These are phyloP conservation scores for Chenopodium quinoa DNA, from an alignment of 148 eudicot species.

Conservation along the genomic window DNA sequence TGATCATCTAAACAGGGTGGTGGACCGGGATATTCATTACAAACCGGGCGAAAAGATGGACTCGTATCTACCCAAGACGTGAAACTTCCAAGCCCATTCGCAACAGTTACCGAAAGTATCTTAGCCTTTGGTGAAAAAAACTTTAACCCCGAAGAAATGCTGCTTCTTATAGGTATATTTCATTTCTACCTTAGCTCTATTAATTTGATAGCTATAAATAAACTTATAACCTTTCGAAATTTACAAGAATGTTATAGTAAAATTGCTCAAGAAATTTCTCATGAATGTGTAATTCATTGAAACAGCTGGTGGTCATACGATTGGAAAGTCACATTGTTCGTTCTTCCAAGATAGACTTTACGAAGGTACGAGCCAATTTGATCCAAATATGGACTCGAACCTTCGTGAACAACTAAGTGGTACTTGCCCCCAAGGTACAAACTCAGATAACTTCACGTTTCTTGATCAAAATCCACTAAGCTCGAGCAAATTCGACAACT, in stretches of 20 bases:
- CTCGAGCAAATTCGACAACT: conserved; percentile 28
- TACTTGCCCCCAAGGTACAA: conserved; percentile 19
- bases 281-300: too few relatives aligned
- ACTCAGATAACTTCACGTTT: conserved; percentile 17
- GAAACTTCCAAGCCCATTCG: conserved; percentile 27
- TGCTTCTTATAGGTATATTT: conserved; percentile 27
- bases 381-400: conserved; percentile 24
- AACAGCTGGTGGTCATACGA: conserved; percentile 43
- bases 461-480: conserved; percentile 22
- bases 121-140: conserved; percentile 16
- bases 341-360: conserved; percentile 37
- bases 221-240: too few relatives aligned
- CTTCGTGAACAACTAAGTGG: conserved; percentile 12
- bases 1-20: conserved; percentile 21
- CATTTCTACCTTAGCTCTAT: background rate
- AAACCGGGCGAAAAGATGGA: conserved; percentile 32
- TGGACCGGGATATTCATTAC: conserved; percentile 22
- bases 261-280: too few relatives aligned
- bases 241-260: too few relatives aligned
- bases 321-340: conserved; percentile 48
- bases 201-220: too few relatives aligned
- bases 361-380: conserved; percentile 34
- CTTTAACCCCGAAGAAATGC: conserved; percentile 19
- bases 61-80: conserved; percentile 16
- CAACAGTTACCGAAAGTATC: conserved; percentile 1